Evolutionary conservation across 345 rosid species (phyloP).

Genomic region (Erodium maritimum): DNA sequence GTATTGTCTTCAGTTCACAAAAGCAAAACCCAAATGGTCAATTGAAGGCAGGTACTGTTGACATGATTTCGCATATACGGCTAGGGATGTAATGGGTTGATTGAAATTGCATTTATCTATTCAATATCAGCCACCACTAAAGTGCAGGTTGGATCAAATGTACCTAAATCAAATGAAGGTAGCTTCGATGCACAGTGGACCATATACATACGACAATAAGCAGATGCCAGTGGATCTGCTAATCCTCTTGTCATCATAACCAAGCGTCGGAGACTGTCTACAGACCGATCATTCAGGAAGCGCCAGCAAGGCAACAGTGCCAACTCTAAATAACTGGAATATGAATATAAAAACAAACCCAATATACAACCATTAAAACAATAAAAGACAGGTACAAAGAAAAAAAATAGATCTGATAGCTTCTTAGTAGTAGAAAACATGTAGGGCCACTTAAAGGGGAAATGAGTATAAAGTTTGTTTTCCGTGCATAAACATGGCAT

Average conservation of each 20-base stretch:
- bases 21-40: not conserved
- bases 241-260: constrained; percentile 78
- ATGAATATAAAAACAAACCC: constrained; percentile 7
- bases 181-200: constrained; percentile 58
- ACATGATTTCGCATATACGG: not conserved
- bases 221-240: constrained; percentile 75
- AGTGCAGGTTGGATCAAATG: not conserved
- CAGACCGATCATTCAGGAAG: constrained; percentile 48
- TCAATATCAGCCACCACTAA: not conserved
- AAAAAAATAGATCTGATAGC: not conserved
- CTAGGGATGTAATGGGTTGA: not conserved
- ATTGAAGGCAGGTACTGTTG: not conserved
- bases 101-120: no score
- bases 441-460: not conserved
- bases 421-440: not conserved
- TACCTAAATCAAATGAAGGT: constrained; percentile 45
- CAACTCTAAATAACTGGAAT: constrained; percentile 70
- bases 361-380: not conserved
- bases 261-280: constrained; percentile 47
- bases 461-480: no score
- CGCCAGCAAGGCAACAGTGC: constrained; percentile 87
- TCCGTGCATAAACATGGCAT: not conserved
- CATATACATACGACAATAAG: constrained; percentile 71
- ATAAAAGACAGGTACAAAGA: not conserved
- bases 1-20: not conserved